Conservation (phyloP, 495 filamentous ascomycete species). For the Chlorociboria aeruginascens region DNA sequence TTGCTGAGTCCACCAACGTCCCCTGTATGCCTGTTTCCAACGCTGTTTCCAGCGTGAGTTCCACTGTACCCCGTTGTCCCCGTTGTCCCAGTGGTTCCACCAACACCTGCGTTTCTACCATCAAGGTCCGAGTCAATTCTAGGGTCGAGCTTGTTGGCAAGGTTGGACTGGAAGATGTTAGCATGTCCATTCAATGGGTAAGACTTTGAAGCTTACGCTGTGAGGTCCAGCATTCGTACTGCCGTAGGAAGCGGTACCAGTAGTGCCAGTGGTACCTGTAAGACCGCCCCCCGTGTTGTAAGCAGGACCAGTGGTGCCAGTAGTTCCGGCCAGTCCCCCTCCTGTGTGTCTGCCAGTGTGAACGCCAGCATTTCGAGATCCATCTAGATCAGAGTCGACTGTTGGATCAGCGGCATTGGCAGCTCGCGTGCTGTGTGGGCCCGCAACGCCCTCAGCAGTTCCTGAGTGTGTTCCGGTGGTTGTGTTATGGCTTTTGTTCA, state of each 20-base stretch:
- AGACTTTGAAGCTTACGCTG: background rate
- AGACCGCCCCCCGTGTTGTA: too few relatives aligned
- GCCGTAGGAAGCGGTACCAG: slow-evolving; percentile 15
- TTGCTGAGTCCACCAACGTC: slow-evolving; percentile 20
- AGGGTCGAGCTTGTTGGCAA: slow-evolving; percentile 42
- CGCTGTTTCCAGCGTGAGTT: slow-evolving; percentile 10
- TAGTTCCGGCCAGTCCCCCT: too few relatives aligned
- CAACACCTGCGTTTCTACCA: background rate
- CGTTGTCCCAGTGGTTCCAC: background rate
- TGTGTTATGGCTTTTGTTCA: slow-evolving; percentile 7
- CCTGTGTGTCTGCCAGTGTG: background rate
- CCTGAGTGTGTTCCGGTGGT: background rate
- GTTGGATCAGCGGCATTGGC: slow-evolving; percentile 21
- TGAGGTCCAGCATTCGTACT: slow-evolving; percentile 12
- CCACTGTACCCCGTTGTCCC: slow-evolving; percentile 1
- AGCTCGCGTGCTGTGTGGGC: slow-evolving; percentile 1
- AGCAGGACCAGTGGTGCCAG: background rate
- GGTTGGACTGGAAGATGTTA: slow-evolving; percentile 24
- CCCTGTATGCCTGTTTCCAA: slow-evolving; percentile 14
- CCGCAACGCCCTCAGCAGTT: slow-evolving; percentile 7
- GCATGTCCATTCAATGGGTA: background rate
- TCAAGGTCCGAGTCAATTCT: slow-evolving; percentile 28
- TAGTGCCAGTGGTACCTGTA: slow-evolving; percentile 10
- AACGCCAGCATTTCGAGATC: slow-evolving; percentile 11
- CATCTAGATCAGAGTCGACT: slow-evolving; percentile 18